Conservation (phyloP, 2,329 filamentous ascomycete species). For the Ophiosphaerella narmari region DNA sequence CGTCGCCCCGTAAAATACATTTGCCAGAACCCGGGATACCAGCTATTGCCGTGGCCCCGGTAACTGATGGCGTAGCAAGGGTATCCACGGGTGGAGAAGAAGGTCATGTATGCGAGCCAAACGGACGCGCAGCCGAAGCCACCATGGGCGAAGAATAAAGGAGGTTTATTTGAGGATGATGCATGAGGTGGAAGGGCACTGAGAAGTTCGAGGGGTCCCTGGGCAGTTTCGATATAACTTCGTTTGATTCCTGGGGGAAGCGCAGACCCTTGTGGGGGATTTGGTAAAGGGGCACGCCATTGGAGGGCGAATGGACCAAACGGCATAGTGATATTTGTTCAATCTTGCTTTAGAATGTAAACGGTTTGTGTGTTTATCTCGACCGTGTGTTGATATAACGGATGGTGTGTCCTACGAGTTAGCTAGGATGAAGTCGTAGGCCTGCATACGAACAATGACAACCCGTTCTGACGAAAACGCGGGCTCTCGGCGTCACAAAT, state of each 20-base stretch:
- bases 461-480: not conserved
- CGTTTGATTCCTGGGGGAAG: constrained; percentile 46
- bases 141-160: constrained; percentile 60
- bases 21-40: constrained; percentile 55
- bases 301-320: constrained; percentile 38
- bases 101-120: constrained; percentile 59
- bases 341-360: too few relatives aligned
- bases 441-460: not conserved
- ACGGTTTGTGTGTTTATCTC: too few relatives aligned
- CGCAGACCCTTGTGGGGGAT: constrained; percentile 13
- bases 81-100: constrained; percentile 51
- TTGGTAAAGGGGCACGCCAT: constrained; percentile 31
- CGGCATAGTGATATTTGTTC: constrained; percentile 14
- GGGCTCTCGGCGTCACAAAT: not conserved
- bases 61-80: constrained; percentile 59
- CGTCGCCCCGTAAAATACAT: constrained; percentile 54
- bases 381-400: too few relatives aligned
- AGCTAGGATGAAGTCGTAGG: too few relatives aligned
- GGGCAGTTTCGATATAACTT: constrained; percentile 51
- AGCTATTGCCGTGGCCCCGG: constrained; percentile 59
- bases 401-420: too few relatives aligned
- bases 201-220: constrained; percentile 57
- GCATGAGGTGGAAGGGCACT: constrained; percentile 41
- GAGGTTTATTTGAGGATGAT: constrained; percentile 23
- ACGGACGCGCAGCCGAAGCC: constrained; percentile 60